These are phyloP conservation scores for Serendipita vermifera DNA, from an alignment of 768 basidiomycete genomes.

Conservation along the genomic window DNA sequence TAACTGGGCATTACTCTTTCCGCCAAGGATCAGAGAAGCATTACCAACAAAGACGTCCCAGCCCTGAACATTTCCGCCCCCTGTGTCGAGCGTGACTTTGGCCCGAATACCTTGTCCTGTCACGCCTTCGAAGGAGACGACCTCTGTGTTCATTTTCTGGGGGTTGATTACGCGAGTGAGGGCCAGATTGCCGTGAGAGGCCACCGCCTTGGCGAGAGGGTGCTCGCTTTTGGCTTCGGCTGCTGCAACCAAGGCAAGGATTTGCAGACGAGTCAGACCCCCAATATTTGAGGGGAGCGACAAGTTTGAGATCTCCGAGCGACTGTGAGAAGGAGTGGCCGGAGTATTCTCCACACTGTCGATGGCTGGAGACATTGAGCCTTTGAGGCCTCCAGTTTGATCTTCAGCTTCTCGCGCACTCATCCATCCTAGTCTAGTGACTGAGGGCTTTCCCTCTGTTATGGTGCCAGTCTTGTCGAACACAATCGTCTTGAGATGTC, in stretches of 20 bases:
- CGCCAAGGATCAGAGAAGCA: slow-evolving; percentile 45
- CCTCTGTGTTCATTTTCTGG: slow-evolving; percentile 35
- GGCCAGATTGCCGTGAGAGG: slow-evolving; percentile 60
- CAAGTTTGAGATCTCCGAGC: slow-evolving; percentile 9
- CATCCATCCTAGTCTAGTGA: slow-evolving; percentile 66
- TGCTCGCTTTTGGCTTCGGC: slow-evolving; percentile 92
- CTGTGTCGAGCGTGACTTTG: slow-evolving; percentile 36
- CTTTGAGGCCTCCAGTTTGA: not conserved
- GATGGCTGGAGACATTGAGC: slow-evolving; percentile 16
- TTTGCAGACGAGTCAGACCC: slow-evolving; percentile 30
- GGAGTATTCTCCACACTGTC: slow-evolving; percentile 19
- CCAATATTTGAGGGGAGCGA: slow-evolving; percentile 8
- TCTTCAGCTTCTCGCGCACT: not conserved
- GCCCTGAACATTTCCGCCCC: slow-evolving; percentile 23
- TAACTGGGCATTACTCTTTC: slow-evolving; percentile 30
- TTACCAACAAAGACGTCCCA: slow-evolving; percentile 65
- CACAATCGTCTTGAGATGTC: slow-evolving; percentile 64
- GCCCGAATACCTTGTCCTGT: slow-evolving; percentile 85
- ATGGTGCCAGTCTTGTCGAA: slow-evolving; percentile 98
- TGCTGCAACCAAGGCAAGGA: slow-evolving; percentile 71
- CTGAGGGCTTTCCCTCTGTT: slow-evolving; percentile 84
- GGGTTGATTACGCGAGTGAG: slow-evolving; percentile 32
- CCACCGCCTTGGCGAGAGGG: slow-evolving; percentile 88
- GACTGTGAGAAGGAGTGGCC: slow-evolving; percentile 17
- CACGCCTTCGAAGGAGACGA: slow-evolving; percentile 72